Percentiles rank a stretch among this genome's conserved stretches.
phyloP scores from a whole-genome alignment of 2,329 filamentous ascomycete species.

The Raffaelea ambrosiae region DNA sequence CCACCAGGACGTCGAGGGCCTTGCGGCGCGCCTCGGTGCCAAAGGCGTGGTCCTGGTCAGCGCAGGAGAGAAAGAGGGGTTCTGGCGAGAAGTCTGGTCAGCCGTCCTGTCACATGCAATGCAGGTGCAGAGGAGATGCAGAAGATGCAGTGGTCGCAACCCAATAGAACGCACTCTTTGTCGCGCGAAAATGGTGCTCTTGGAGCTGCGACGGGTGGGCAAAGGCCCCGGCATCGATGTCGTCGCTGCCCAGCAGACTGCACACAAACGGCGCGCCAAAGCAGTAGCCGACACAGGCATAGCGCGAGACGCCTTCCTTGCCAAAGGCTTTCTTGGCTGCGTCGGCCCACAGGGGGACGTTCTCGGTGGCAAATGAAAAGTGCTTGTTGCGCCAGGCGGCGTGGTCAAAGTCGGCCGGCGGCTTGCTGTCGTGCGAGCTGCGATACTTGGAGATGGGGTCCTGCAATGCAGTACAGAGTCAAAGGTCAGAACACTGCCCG shows the following conservation, averaged over 20 bases:
- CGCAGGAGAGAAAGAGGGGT: slow-evolving; percentile 36
- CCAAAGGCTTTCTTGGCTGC: slow-evolving; percentile 28
- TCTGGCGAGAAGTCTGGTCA: slow-evolving; percentile 14
- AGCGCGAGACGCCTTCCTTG: slow-evolving; percentile 21
- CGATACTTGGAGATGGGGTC: slow-evolving; percentile 23
- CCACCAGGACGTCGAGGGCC: slow-evolving; percentile 33
- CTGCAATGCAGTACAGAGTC: slow-evolving; percentile 3
- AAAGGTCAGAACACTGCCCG: not conserved
- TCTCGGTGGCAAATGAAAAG: slow-evolving; percentile 28
- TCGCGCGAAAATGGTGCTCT: slow-evolving; percentile 31
- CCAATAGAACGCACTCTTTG: slow-evolving; percentile 21
- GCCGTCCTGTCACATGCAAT: too few relatives aligned
- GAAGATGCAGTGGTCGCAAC: not conserved
- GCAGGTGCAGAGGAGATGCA: not conserved
- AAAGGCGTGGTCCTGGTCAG: slow-evolving; percentile 36
- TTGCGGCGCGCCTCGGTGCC: slow-evolving; percentile 24
- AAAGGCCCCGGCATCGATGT: slow-evolving; percentile 35
- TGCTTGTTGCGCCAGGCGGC: slow-evolving; percentile 40
- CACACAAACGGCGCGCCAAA: slow-evolving; percentile 37
- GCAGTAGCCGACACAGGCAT: slow-evolving; percentile 32
- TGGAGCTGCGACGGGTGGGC: slow-evolving; percentile 42
- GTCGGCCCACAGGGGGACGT: slow-evolving; percentile 34
- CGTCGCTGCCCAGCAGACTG: slow-evolving; percentile 26
- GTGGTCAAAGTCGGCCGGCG: slow-evolving; percentile 33
- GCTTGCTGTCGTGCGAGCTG: slow-evolving; percentile 15